Evolutionary conservation across 768 basidiomycete genomes (phyloP).

Genomic region (Grammothele lineata): DNA sequence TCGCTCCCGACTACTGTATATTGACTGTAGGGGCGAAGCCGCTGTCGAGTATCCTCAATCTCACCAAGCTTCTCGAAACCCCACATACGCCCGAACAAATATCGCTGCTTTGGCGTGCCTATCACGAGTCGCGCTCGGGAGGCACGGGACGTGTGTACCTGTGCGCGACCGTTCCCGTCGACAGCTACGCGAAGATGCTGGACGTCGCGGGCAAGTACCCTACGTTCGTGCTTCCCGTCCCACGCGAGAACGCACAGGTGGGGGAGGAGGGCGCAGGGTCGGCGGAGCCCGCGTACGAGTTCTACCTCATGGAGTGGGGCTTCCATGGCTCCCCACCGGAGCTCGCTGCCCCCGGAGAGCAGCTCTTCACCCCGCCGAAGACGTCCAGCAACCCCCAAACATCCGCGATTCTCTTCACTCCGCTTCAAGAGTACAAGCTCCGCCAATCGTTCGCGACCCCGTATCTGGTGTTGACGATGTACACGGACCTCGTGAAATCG

Average conservation of each 20-base stretch:
- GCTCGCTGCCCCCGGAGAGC: conserved; percentile 42
- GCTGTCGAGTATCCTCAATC: conserved; percentile 74
- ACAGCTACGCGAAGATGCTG: conserved; percentile 70
- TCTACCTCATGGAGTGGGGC: conserved; percentile 87
- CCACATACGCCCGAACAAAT: conserved; percentile 74
- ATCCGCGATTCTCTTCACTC: conserved; percentile 87
- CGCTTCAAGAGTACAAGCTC: conserved; percentile 89
- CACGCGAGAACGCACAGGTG: conserved; percentile 38
- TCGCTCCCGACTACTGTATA: too few relatives aligned
- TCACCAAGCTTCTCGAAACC: conserved; percentile 58
- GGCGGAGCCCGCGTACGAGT: conserved; percentile 54
- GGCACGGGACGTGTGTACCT: conserved; percentile 83
- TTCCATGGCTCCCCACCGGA: conserved; percentile 70
- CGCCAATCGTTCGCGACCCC: conserved; percentile 85
- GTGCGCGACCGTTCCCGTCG: conserved; percentile 75
- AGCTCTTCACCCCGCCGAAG: conserved; percentile 36
- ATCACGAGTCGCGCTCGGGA: conserved; percentile 76
- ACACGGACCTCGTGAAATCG: conserved; percentile 79
- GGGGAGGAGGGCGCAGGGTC: conserved; percentile 18
- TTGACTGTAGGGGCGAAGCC: conserved; percentile 44
- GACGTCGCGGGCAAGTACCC: conserved; percentile 61
- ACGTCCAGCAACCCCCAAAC: conserved; percentile 41
- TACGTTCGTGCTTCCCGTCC: conserved; percentile 78
- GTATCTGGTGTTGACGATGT: conserved; percentile 85
- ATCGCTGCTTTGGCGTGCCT: conserved; percentile 82